Evolutionary conservation across 2,329 filamentous ascomycete genomes (phyloP).

Genomic region (Calonectria fujianensis): DNA sequence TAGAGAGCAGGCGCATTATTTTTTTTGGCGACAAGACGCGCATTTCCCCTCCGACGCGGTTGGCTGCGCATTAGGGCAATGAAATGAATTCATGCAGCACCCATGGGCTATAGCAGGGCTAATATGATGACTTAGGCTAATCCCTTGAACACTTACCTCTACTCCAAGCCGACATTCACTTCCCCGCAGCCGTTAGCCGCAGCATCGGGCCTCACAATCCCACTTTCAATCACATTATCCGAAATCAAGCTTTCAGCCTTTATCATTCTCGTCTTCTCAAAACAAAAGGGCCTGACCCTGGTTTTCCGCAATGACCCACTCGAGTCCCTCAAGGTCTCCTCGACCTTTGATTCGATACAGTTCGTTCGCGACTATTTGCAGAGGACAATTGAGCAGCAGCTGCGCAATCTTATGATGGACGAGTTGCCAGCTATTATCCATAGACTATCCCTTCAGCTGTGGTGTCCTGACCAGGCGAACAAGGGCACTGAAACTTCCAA

Average conservation of each 20-base stretch:
- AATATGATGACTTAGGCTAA: slow-evolving; percentile 82
- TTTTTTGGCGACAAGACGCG: slow-evolving; percentile 39
- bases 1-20: slow-evolving; percentile 21
- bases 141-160: slow-evolving; percentile 95
- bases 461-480: slow-evolving; percentile 86
- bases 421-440: slow-evolving; percentile 98
- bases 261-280: slow-evolving; percentile 97
- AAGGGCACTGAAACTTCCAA: slow-evolving; percentile 69
- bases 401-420: slow-evolving; percentile 97
- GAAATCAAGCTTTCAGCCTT: slow-evolving; percentile 97
- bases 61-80: slow-evolving; percentile 40
- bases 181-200: slow-evolving; percentile 95
- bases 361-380: slow-evolving; percentile 98
- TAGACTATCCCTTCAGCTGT: slow-evolving; percentile 88
- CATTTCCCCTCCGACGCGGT: slow-evolving; percentile 35
- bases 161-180: slow-evolving; percentile 92
- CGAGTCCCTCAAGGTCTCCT: slow-evolving; percentile 98
- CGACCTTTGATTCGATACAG: slow-evolving; percentile 98
- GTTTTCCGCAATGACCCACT: slow-evolving; percentile 99
- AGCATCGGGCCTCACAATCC: slow-evolving; percentile 93
- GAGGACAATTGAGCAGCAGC: slow-evolving; percentile 93
- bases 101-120: slow-evolving; percentile 61
- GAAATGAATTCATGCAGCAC: slow-evolving; percentile 48
- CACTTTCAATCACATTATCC: slow-evolving; percentile 96
- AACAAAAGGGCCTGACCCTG: slow-evolving; percentile 95